A percentile compares a stretch with the other conserved stretches of the same genome.
phyloP scores from a whole-genome alignment of 2,329 filamentous ascomycete genomes.

The Penicillium corylophilum region DNA sequence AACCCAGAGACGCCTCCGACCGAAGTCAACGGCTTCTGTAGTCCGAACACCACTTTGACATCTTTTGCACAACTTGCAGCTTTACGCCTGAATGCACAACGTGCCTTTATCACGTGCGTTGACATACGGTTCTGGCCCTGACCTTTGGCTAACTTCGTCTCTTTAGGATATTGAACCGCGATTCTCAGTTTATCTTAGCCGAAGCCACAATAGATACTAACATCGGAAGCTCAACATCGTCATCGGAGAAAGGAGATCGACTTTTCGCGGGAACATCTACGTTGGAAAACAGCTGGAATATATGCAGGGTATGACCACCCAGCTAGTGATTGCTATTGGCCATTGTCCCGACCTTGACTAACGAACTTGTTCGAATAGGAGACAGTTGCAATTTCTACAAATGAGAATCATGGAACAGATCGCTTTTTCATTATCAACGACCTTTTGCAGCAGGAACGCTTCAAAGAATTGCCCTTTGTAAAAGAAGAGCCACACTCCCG shows the following conservation, averaged over 20 bases:
- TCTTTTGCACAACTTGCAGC: neutral
- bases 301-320: constrained; percentile 6
- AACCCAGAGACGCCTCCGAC: neutral
- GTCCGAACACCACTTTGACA: neutral
- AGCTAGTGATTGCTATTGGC: neutral
- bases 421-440: constrained; percentile 32
- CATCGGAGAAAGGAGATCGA: neutral
- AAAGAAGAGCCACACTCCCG: constrained; percentile 41
- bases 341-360: neutral
- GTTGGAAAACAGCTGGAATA: constrained; percentile 7
- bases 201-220: constrained; percentile 11
- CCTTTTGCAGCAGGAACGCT: constrained; percentile 34
- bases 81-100: neutral
- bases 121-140: neutral
- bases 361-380: neutral
- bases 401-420: neutral
- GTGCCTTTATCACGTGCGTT: neutral
- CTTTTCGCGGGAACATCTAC: neutral
- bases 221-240: neutral
- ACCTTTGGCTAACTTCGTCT: neutral
- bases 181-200: constrained; percentile 18
- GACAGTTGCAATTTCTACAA: neutral
- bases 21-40: neutral
- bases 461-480: constrained; percentile 35
- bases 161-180: constrained; percentile 13